Conservation (phyloP, 2,329 filamentous ascomycete genomes). For the Neocucurbitaria cava region DNA sequence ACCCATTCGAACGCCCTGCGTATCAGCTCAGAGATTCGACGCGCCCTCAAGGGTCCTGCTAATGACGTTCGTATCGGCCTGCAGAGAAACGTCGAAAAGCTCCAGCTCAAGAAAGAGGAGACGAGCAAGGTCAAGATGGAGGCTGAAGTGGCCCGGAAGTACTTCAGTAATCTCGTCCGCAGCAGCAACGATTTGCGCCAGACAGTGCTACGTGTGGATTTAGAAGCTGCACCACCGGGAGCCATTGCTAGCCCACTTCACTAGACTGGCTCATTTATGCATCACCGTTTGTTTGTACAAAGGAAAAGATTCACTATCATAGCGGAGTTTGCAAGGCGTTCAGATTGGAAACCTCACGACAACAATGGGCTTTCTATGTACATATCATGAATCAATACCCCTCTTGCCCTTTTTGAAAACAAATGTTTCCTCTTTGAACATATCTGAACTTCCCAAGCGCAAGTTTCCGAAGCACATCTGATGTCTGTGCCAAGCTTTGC, state of each 20-base stretch:
- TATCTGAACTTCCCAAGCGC: background rate
- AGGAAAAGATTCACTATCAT: conserved; percentile 12
- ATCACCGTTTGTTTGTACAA: conserved; percentile 10
- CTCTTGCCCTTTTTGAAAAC: conserved; percentile 30
- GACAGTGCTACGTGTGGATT: conserved; percentile 59
- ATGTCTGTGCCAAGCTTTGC: conserved; percentile 13
- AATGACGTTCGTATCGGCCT: conserved; percentile 85
- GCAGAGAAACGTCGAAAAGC: conserved; percentile 83
- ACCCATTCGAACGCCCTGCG: conserved; percentile 86
- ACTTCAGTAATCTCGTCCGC: conserved; percentile 85
- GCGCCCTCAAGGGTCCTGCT: conserved; percentile 85
- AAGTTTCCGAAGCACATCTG: background rate
- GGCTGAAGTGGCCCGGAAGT: conserved; percentile 86
- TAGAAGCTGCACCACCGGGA: conserved; percentile 60
- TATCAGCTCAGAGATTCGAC: conserved; percentile 84
- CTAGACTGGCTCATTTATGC: conserved; percentile 1
- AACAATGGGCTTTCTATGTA: conserved; percentile 29
- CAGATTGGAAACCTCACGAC: conserved; percentile 19
- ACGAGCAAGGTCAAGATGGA: conserved; percentile 81
- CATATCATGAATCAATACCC: conserved; percentile 45
- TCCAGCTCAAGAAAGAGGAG: conserved; percentile 79
- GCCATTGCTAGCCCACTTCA: conserved; percentile 40
- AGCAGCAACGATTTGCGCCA: conserved; percentile 59
- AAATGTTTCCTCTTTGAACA: background rate
- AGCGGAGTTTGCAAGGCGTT: conserved; percentile 27